These are phyloP conservation scores for Coelastrella sp. DNA, from an alignment of 139 green algal species.

Conservation along the genomic window DNA sequence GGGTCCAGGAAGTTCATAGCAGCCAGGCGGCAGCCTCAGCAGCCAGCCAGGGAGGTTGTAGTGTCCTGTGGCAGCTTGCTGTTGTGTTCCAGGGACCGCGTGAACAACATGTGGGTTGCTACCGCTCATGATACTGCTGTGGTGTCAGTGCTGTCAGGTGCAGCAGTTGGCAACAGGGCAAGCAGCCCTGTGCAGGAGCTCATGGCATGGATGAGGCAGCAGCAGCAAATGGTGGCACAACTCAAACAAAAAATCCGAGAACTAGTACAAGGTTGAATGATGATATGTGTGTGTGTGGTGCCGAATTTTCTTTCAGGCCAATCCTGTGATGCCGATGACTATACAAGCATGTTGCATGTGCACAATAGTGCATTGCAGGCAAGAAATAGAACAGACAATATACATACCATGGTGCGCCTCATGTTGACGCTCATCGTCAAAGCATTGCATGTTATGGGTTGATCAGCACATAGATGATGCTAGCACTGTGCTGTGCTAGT, in stretches of 20 bases:
- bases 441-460: no score
- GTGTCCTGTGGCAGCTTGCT: constrained; percentile 14
- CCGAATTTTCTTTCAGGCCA: no score
- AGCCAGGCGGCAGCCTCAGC: neutral
- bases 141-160: neutral
- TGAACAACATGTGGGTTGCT: constrained; percentile 35
- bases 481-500: no score
- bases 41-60: neutral
- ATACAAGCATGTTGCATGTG: no score
- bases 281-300: no score
- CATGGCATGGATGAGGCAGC: neutral
- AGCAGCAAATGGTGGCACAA: constrained; percentile 1
- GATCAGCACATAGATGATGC: no score
- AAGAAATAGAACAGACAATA: no score
- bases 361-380: no score
- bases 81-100: neutral
- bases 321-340: no score
- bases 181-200: neutral
- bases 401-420: no score
- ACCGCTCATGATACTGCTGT: constrained; percentile 26
- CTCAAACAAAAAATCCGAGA: neutral
- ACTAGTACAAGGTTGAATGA: neutral
- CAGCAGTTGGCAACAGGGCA: constrained; percentile 2
- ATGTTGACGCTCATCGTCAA: no score
- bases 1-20: neutral